Percentiles rank a stretch among this genome's conserved stretches.
phyloP scores from a whole-genome alignment of 768 basidiomycete species.

The Kwoniella bestiolae region DNA sequence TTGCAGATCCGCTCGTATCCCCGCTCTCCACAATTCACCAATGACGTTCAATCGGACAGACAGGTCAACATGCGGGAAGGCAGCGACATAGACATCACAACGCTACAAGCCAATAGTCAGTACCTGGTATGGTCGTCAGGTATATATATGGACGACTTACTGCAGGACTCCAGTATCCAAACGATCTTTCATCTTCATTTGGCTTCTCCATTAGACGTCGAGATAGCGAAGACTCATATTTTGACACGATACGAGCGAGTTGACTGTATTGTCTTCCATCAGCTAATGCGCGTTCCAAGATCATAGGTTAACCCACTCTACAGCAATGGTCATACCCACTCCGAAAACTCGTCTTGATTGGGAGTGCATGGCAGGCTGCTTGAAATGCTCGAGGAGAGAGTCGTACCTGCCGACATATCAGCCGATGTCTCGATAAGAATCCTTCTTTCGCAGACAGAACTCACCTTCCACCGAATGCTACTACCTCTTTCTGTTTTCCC shows the following conservation, averaged over 20 bases:
- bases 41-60: conserved; percentile 40
- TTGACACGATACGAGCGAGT: conserved; percentile 44
- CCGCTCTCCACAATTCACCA: conserved; percentile 54
- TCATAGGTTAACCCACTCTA: conserved; percentile 40
- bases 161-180: conserved; percentile 52
- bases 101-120: conserved; percentile 23
- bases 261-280: conserved; percentile 28
- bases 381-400: conserved; percentile 50
- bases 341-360: conserved; percentile 43
- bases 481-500: conserved; percentile 47
- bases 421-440: neutral
- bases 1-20: conserved; percentile 54
- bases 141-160: conserved; percentile 23
- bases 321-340: conserved; percentile 53
- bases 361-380: conserved; percentile 42
- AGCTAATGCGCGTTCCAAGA: neutral
- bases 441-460: neutral
- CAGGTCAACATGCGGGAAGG: conserved; percentile 44
- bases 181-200: conserved; percentile 49
- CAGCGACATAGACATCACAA: conserved; percentile 55
- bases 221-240: conserved; percentile 47
- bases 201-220: conserved; percentile 47
- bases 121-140: conserved; percentile 1
- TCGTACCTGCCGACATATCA: conserved; percentile 43
- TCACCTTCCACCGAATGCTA: conserved; percentile 53